phyloP scores from a whole-genome alignment of 164 flowering plant genomes.

The Annona squamosa region DNA sequence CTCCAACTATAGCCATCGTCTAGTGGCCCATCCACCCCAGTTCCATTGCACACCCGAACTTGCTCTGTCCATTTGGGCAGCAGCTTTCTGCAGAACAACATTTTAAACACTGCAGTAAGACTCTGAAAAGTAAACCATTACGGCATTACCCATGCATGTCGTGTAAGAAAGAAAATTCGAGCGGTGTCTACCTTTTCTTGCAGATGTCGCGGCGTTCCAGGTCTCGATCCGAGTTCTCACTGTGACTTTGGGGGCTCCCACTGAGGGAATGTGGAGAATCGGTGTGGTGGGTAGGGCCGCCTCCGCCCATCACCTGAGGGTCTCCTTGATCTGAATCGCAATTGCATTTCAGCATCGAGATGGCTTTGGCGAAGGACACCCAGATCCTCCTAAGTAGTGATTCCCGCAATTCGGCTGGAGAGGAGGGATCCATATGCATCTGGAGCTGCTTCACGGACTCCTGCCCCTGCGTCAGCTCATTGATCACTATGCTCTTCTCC shows the following conservation, averaged over 20 bases:
- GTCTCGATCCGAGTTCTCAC: conserved; percentile 33
- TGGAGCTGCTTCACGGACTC: conserved; percentile 44
- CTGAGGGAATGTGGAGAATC: conserved; percentile 53
- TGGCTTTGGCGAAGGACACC: conserved; percentile 34
- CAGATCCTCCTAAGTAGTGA: conserved; percentile 29
- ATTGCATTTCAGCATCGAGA: conserved; percentile 26
- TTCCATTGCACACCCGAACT: conserved; percentile 36
- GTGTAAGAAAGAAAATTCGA: too few relatives aligned
- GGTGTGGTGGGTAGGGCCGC: conserved; percentile 8
- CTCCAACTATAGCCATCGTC: conserved; percentile 95
- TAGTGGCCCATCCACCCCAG: conserved; percentile 58
- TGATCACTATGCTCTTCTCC: conserved; percentile 31
- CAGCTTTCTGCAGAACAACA: conserved; percentile 32
- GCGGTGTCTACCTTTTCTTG: conserved; percentile 37
- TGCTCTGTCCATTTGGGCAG: conserved; percentile 38
- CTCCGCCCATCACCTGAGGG: not conserved
- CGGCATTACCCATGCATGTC: too few relatives aligned
- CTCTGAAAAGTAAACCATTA: too few relatives aligned
- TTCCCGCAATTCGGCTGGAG: conserved; percentile 23
- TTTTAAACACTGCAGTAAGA: too few relatives aligned
- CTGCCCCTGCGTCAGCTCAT: conserved; percentile 53
- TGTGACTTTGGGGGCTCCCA: conserved; percentile 47
- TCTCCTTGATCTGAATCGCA: not conserved
- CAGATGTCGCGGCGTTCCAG: conserved; percentile 20
- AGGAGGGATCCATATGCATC: conserved; percentile 28